phyloP scores from a whole-genome alignment of 139 green algal species.

The Haematococcus sp. region DNA sequence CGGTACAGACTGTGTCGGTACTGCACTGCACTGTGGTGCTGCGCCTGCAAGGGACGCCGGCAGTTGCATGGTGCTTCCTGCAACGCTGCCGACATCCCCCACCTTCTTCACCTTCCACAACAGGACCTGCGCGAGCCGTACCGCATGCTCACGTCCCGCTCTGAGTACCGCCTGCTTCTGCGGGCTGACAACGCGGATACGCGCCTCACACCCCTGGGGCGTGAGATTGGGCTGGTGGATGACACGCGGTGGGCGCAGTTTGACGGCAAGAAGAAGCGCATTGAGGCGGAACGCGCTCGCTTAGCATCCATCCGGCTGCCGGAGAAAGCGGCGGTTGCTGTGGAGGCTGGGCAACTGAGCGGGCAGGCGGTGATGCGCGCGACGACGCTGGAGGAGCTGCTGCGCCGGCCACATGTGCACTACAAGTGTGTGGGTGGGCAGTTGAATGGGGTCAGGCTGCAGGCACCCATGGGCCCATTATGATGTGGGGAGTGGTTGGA shows the following conservation, averaged over 20 bases:
- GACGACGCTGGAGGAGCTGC: conserved; percentile 78
- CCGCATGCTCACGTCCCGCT: conserved; percentile 90
- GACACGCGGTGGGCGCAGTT: conserved; percentile 73
- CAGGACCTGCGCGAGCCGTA: conserved; percentile 92
- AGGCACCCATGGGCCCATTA: not conserved
- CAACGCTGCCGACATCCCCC: too few species aligned
- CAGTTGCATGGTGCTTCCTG: too few species aligned
- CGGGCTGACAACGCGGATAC: conserved; percentile 92
- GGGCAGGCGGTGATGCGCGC: conserved; percentile 54
- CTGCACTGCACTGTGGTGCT: too few species aligned
- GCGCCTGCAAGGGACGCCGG: too few species aligned
- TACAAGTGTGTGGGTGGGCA: conserved; percentile 49
- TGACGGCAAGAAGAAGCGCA: conserved; percentile 61
- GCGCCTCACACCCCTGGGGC: conserved; percentile 86
- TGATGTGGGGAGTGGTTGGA: too few species aligned
- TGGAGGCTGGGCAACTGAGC: conserved; percentile 45
- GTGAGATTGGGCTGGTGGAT: conserved; percentile 83
- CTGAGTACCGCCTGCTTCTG: conserved; percentile 93
- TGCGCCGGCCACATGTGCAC: conserved; percentile 86
- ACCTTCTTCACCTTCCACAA: too few species aligned
- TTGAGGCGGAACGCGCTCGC: conserved; percentile 70
- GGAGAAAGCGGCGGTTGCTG: conserved; percentile 32
- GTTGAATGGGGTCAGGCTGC: not conserved
- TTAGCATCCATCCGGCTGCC: conserved; percentile 59
- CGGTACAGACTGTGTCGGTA: too few species aligned